Evolutionary conservation across 176 grass and related monocot genomes (phyloP), one percentile per base, ranked within the genome.

Genomic region (Neostapfia colusana): DNA sequence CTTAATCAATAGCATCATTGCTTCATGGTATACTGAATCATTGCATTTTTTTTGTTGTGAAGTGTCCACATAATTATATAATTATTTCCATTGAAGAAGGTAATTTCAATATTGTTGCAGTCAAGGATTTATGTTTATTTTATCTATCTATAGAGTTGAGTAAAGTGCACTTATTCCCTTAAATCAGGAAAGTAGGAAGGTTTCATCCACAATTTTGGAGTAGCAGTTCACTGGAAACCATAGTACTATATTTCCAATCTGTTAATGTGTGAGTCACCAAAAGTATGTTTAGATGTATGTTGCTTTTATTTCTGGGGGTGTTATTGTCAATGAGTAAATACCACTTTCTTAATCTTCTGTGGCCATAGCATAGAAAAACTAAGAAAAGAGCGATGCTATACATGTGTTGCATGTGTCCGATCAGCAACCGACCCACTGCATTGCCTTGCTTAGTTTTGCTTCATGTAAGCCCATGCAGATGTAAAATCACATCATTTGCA

Each of bases 1-100:
- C n/a, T 23, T 63, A 77, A 56, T 63, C 8, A 68, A n/a, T 61
- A 51, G 5, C 48, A 51, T 51, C 15, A 31, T 76, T 76, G 65
- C 27, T 46, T 60, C 23, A 62, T 41, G 50, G 4, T 41, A 50
- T 78, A 53, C 17, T 84, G 23, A 40, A 78, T 42, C 0, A 14
- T 35, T 26, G 3, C 0, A 17, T 51, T 12, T 27, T 20, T 63
- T 61, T 62, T 69, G n/a, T 31, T 50, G 9, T 27, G 12, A 7
- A 71, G 49, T 20, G 50, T 59, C 2, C 4, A 38, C 10, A 39
- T 67, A 46, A 8, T 38, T 67, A 8, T 73, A 3, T 15, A 37
- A 8, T 20, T 31, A 3, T 26, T 73, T 44, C 37, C 55, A 8
- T 44, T 72, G 24, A 53, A 2, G n/a, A n/a, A 10, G 1, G 35